Evolutionary conservation across 2,329 filamentous ascomycete species (phyloP).

Genomic region (Neonectria neomacrospora): DNA sequence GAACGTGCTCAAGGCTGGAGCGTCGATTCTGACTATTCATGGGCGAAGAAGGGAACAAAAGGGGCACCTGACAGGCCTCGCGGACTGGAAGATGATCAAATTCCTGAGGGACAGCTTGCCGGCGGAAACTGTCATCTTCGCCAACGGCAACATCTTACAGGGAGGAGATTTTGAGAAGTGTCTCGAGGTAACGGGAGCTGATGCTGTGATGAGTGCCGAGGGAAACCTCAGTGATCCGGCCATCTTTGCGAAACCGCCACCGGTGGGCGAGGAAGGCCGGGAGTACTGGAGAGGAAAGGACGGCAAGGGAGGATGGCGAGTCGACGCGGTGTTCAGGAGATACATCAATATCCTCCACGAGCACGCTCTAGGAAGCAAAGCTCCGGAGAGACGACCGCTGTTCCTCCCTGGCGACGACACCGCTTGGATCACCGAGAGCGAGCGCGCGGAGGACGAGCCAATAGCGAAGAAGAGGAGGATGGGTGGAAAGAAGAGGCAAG

Average conservation of each 20-base stretch:
- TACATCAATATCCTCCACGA: conserved; percentile 92
- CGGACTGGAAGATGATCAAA: conserved; percentile 88
- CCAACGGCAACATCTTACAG: conserved; percentile 93
- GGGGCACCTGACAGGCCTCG: conserved; percentile 91
- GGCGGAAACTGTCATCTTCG: conserved; percentile 90
- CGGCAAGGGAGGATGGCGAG: conserved; percentile 84
- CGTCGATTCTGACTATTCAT: conserved; percentile 93
- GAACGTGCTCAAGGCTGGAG: conserved; percentile 87
- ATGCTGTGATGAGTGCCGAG: conserved; percentile 96
- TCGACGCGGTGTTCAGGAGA: conserved; percentile 86
- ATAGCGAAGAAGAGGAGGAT: conserved; percentile 64
- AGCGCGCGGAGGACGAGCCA: conserved; percentile 55
- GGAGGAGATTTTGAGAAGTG: conserved; percentile 81
- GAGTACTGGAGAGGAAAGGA: conserved; percentile 89
- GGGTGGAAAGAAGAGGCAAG: conserved; percentile 48
- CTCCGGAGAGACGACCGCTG: conserved; percentile 75
- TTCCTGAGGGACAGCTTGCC: conserved; percentile 87
- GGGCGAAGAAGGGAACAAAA: conserved; percentile 91
- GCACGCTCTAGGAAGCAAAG: conserved; percentile 74
- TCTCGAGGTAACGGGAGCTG: conserved; percentile 84
- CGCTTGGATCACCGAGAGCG: conserved; percentile 55
- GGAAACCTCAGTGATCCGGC: conserved; percentile 92
- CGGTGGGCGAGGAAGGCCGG: conserved; percentile 71
- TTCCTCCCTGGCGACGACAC: conserved; percentile 73
- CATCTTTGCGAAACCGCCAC: conserved; percentile 79